Conservation (phyloP, 2,329 filamentous ascomycete genomes). For the Penicillium sclerotiorum region DNA sequence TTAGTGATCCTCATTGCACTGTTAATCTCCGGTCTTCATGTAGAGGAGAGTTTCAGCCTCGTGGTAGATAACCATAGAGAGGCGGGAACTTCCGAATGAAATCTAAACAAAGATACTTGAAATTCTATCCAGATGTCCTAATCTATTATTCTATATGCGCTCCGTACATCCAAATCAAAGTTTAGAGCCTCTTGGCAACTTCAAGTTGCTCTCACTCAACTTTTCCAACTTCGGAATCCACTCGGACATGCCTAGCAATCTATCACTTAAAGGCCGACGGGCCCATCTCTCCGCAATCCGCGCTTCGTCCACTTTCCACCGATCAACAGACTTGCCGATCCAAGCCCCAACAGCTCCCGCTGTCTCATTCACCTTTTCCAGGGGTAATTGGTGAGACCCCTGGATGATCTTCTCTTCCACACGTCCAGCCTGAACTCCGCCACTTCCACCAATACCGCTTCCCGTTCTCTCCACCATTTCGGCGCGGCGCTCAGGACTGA, state of each 20-base stretch:
- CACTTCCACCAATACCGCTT: slow-evolving; percentile 22
- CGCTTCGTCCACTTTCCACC: slow-evolving; percentile 7
- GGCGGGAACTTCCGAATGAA: no score
- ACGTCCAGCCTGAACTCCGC: neutral
- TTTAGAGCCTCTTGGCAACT: neutral
- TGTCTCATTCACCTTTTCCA: slow-evolving; percentile 3
- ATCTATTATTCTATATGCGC: neutral
- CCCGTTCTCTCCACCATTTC: slow-evolving; percentile 23
- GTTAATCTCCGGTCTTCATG: no score
- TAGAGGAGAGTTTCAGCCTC: no score
- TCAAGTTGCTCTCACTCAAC: neutral
- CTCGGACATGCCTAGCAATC: slow-evolving; percentile 2
- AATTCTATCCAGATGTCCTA: no score
- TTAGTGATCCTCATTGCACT: no score
- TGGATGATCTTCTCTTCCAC: neutral
- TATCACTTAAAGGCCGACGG: slow-evolving; percentile 1
- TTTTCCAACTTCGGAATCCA: slow-evolving; percentile 5
- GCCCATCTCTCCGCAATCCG: slow-evolving; percentile 6
- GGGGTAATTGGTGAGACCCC: slow-evolving; percentile 9
- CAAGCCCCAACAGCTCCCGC: slow-evolving; percentile 6
- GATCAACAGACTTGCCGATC: slow-evolving; percentile 1
- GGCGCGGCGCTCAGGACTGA: slow-evolving; percentile 13
- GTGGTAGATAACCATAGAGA: no score
- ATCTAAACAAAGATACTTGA: no score
- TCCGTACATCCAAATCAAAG: neutral